Evolutionary conservation across 208 protist genomes (phyloP), one percentile per base, ranked within the genome.

Genomic region (Leishmania major): DNA sequence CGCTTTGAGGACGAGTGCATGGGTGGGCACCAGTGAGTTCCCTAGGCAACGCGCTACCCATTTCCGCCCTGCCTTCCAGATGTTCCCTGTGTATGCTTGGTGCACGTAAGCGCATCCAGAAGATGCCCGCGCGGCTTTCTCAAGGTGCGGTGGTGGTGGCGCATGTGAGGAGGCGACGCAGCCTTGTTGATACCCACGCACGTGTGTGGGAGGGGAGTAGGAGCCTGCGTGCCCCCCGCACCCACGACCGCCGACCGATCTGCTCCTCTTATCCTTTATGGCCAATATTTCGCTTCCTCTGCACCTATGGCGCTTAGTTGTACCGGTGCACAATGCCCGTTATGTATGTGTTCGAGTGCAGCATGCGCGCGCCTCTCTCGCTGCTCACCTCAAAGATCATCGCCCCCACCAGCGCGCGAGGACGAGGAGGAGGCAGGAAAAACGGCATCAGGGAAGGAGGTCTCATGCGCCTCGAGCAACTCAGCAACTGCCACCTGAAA

Each of bases 401-500:
- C 75, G 1, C 40, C 37, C 8, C 22, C 35, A 31, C 40, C 37
- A 35, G 2, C 25, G 25, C 53, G 35, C 53, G 7, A 47, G 8
- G n/a, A 49, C 45, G 45, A n/a, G 19, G 37, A 35, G 57, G 73
- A 51, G 35, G 40, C 15, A 74, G 45, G 31, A 45, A 19, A 13
- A 25, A 22, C 40, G 10, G 49, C 35, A 7, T 72, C 79, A 28
- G 87, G 79, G 82, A 97, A 97, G 79, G 84, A 92, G 51, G 87
- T 78, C 76, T 97, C 95, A 71, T 97, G 92, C 43, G 81, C 81
- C 49, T 96, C 93, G 19, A 97, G 85, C 69, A 97, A 74, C 69
- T 96, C 92, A 0, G 95, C 89, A 70, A 96, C 95, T 8, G 88
- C 86, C 17, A 93, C 81, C 82, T 97, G 89, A 79, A 97, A 97